Percentiles rank a stretch among this genome's conserved stretches.
These are phyloP conservation scores for Termitomyces sp. DNA, from an alignment of 768 basidiomycete genomes.

Conservation along the genomic window DNA sequence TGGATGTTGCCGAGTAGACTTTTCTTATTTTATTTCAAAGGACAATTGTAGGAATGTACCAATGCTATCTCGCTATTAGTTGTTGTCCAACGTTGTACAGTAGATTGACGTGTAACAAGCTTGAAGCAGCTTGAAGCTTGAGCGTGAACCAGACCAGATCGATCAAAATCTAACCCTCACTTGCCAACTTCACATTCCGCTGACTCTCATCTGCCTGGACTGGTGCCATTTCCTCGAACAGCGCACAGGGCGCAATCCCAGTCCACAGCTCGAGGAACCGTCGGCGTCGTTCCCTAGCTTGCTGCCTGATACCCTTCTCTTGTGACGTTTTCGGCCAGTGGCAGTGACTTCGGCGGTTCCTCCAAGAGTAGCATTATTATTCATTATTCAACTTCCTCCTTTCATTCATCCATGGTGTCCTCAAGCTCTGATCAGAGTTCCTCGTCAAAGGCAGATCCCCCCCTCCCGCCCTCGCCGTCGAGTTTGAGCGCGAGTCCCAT, in stretches of 20 bases:
- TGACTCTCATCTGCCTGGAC: slow-evolving; percentile 14
- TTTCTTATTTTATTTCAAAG: background rate
- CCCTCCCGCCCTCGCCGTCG: slow-evolving; percentile 36
- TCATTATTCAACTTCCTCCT: slow-evolving; percentile 14
- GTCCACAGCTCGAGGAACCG: slow-evolving; percentile 39
- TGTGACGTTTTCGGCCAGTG: slow-evolving; percentile 36
- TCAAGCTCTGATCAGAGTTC: slow-evolving; percentile 29
- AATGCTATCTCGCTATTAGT: background rate
- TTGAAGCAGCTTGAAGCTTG: no score
- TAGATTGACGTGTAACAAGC: background rate
- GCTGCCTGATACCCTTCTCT: slow-evolving; percentile 39
- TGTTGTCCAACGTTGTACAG: background rate
- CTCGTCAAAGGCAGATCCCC: slow-evolving; percentile 29
- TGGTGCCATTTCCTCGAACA: slow-evolving; percentile 15
- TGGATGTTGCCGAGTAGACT: slow-evolving; percentile 17
- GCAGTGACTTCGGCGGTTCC: slow-evolving; percentile 53
- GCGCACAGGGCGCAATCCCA: slow-evolving; percentile 15
- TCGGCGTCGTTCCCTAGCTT: slow-evolving; percentile 41
- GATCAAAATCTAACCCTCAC: slow-evolving; percentile 14
- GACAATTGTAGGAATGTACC: background rate
- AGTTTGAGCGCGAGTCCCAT: slow-evolving; percentile 31
- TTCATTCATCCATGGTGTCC: slow-evolving; percentile 30
- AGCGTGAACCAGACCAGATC: no score
- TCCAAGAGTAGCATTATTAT: slow-evolving; percentile 24
- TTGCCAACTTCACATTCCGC: slow-evolving; percentile 3